A percentile compares a stretch with the other conserved stretches of the same genome.
phyloP scores from a whole-genome alignment of 768 basidiomycete species.

The Inosperma sp. region DNA sequence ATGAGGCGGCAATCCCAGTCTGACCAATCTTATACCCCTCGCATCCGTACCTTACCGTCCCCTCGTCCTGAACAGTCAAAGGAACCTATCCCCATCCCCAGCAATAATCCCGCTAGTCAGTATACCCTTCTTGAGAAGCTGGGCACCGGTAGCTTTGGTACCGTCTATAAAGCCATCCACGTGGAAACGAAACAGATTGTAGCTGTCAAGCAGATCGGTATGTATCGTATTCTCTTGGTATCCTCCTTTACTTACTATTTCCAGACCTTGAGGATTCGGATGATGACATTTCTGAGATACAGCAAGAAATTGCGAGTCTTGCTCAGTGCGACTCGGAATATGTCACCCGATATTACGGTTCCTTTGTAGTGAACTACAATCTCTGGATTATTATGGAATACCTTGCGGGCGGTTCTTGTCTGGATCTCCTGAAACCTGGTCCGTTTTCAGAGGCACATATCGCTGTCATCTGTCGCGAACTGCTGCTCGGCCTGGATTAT shows the following conservation, averaged over 20 bases:
- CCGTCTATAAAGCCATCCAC: constrained; percentile 96
- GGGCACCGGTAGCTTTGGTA: constrained; percentile 96
- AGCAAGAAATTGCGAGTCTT: constrained; percentile 95
- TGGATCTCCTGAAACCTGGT: constrained; percentile 91
- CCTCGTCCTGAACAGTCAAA: constrained; percentile 40
- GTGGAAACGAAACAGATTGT: constrained; percentile 92
- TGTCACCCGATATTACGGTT: constrained; percentile 94
- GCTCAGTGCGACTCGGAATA: constrained; percentile 96
- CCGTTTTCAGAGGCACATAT: constrained; percentile 91
- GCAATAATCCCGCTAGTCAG: constrained; percentile 80
- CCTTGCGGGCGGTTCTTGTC: constrained; percentile 96
- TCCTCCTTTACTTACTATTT: constrained; percentile 9
- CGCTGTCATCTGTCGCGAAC: constrained; percentile 89
- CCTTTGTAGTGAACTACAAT: constrained; percentile 95
- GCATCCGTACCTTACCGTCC: constrained; percentile 48
- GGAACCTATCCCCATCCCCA: constrained; percentile 67
- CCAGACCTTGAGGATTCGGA: constrained; percentile 96
- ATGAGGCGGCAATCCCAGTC: constrained; percentile 23
- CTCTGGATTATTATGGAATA: constrained; percentile 99
- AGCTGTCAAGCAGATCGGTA: constrained; percentile 97
- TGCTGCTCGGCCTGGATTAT: constrained; percentile 90
- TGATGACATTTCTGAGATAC: constrained; percentile 98
- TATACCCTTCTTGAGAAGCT: constrained; percentile 93
- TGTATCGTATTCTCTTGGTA: constrained; percentile 25
- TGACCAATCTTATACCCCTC: constrained; percentile 20